Conservation (phyloP, 805 yeast species). For the Wickerhamomyces rabaulensis region DNA sequence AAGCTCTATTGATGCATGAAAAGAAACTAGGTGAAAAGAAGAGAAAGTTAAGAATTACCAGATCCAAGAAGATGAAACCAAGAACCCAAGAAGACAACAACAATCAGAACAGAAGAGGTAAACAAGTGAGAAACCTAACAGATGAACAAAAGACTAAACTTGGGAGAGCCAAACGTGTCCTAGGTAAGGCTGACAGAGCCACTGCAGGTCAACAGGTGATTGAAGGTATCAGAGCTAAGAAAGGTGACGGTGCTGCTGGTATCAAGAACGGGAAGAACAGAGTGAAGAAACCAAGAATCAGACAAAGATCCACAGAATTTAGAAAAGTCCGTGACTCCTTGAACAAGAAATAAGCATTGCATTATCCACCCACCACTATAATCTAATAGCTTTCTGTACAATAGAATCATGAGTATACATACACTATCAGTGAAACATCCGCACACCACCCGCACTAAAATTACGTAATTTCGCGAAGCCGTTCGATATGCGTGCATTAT, state of each 20-base stretch:
- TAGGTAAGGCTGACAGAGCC: conserved; percentile 78
- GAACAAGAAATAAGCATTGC: conserved; percentile 1
- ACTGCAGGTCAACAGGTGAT: conserved; percentile 51
- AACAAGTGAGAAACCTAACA: conserved; percentile 34
- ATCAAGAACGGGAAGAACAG: conserved; percentile 50
- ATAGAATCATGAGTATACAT: background rate
- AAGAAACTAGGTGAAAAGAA: conserved; percentile 45
- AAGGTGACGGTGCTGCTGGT: conserved; percentile 58
- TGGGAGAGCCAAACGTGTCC: conserved; percentile 71
- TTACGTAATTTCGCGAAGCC: background rate
- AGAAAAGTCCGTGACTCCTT: conserved; percentile 23
- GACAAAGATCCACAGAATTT: conserved; percentile 39
- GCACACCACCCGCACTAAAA: too few species aligned
- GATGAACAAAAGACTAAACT: conserved; percentile 70
- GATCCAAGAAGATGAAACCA: conserved; percentile 45
- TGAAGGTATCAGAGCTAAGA: conserved; percentile 77
- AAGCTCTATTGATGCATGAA: conserved; percentile 74
- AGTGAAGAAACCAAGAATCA: conserved; percentile 42
- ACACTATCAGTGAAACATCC: too few species aligned
- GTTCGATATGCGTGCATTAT: background rate
- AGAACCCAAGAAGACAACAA: conserved; percentile 8
- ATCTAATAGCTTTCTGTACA: background rate
- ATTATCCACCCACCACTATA: background rate
- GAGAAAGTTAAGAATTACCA: conserved; percentile 70
- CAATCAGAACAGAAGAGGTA: conserved; percentile 11